phyloP scores from a whole-genome alignment of 1,284 basidiomycete species.

The Trichosporon sp. region DNA sequence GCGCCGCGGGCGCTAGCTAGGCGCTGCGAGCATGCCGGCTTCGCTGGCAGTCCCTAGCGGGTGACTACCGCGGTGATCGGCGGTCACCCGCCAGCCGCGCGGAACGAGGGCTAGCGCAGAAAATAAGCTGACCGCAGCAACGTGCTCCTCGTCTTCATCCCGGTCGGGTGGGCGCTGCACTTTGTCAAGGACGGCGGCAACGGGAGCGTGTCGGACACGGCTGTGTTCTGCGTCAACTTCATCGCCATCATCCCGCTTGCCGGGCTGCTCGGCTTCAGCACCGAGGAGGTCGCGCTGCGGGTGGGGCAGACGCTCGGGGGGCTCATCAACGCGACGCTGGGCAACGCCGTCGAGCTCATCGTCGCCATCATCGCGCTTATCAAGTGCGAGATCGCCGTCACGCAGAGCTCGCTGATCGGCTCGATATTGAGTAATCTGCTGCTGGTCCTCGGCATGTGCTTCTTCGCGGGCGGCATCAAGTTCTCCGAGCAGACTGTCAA shows the following conservation, averaged over 20 bases:
- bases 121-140: slow-evolving; percentile 35
- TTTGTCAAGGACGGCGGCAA: slow-evolving; percentile 44
- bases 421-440: slow-evolving; percentile 64
- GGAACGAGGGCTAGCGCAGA: no score
- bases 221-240: slow-evolving; percentile 46
- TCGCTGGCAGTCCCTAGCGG: no score
- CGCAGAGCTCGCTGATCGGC: slow-evolving; percentile 66
- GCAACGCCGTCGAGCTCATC: slow-evolving; percentile 54
- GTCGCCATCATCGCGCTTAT: slow-evolving; percentile 71
- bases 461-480: slow-evolving; percentile 48
- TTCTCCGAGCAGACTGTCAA: slow-evolving; percentile 50
- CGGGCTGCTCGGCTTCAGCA: slow-evolving; percentile 76
- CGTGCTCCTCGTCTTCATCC: slow-evolving; percentile 51
- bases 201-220: slow-evolving; percentile 42
- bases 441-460: slow-evolving; percentile 70
- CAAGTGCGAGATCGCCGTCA: slow-evolving; percentile 73
- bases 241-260: slow-evolving; percentile 56
- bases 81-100: no score
- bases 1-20: background rate
- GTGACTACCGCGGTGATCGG: no score
- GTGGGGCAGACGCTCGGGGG: slow-evolving; percentile 65
- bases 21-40: no score
- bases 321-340: slow-evolving; percentile 52
- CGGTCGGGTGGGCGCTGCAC: slow-evolving; percentile 51
- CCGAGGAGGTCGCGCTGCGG: slow-evolving; percentile 74